Percentiles rank a stretch among this genome's conserved stretches.
Evolutionary conservation across 176 grass and related monocot species (phyloP).

Genomic region (Ensete ventricosum): DNA sequence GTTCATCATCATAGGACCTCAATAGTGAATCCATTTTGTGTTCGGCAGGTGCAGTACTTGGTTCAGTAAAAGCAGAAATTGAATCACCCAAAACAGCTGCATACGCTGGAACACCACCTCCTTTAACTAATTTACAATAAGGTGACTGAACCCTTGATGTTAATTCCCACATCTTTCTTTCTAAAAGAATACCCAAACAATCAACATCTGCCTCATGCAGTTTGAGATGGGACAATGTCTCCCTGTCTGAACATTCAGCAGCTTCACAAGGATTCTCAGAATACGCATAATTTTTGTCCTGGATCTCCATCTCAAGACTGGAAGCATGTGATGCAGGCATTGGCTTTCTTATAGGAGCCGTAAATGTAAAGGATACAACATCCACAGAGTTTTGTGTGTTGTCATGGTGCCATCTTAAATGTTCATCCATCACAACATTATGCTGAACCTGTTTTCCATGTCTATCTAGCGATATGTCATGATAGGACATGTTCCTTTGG

Average conservation of each 20-base stretch:
- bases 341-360: slow-evolving; percentile 70
- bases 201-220: slow-evolving; percentile 54
- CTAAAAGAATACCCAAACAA: slow-evolving; percentile 75
- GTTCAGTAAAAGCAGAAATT: slow-evolving; percentile 35
- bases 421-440: slow-evolving; percentile 69
- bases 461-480: slow-evolving; percentile 33
- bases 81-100: slow-evolving; percentile 58
- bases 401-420: slow-evolving; percentile 34
- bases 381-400: slow-evolving; percentile 61
- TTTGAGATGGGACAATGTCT: slow-evolving; percentile 2
- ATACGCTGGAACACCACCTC: slow-evolving; percentile 15
- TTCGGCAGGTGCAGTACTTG: slow-evolving; percentile 37
- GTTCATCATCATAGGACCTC: slow-evolving; percentile 38
- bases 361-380: slow-evolving; percentile 97
- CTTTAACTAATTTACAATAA: not conserved
- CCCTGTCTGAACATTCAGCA: slow-evolving; percentile 14
- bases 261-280: slow-evolving; percentile 17
- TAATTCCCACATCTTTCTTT: slow-evolving; percentile 76
- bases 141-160: slow-evolving; percentile 54
- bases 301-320: slow-evolving; percentile 6
- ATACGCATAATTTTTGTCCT: slow-evolving; percentile 17
- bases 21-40: slow-evolving; percentile 32
- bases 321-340: slow-evolving; percentile 7
- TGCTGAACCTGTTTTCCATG: slow-evolving; percentile 51
- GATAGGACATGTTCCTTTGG: slow-evolving; percentile 28